A percentile compares a stretch with the other conserved stretches of the same genome.
Evolutionary conservation across 2,329 filamentous ascomycete species (phyloP).

Genomic region (Botrytis cinerea): DNA sequence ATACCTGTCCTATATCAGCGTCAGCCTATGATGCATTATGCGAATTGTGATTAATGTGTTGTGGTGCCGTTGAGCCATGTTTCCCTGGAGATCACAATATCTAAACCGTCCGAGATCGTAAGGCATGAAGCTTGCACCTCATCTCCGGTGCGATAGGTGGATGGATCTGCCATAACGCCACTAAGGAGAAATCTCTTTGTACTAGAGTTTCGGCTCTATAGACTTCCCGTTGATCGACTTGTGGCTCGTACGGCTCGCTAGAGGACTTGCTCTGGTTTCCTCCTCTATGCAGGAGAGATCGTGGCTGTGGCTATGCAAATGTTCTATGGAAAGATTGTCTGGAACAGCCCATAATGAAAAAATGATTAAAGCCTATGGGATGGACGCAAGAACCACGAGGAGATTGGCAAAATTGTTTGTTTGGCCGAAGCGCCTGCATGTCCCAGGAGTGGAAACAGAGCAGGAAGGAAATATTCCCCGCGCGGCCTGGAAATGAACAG

Average conservation of each 20-base stretch:
- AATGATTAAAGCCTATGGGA: background rate
- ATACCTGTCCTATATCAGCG: background rate
- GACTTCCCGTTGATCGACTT: constrained; percentile 3
- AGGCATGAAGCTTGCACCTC: constrained; percentile 12
- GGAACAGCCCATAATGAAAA: background rate
- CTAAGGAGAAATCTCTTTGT: background rate
- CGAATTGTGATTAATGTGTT: background rate
- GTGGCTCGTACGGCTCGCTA: constrained; percentile 8
- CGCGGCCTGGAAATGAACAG: constrained; percentile 15
- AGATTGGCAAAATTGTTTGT: background rate
- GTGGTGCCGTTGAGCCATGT: background rate
- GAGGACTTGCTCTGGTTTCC: background rate
- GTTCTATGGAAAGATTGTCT: background rate
- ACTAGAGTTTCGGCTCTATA: background rate
- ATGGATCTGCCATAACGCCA: constrained; percentile 7
- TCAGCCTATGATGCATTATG: background rate
- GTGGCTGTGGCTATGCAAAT: constrained; percentile 3
- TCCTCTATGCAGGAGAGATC: background rate
- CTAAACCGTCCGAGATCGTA: background rate
- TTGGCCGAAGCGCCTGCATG: background rate
- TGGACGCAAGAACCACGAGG: background rate
- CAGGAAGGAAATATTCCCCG: background rate
- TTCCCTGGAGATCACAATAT: background rate
- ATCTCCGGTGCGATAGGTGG: constrained; percentile 8
- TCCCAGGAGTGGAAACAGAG: background rate